Evolutionary conservation across 495 filamentous ascomycete species (phyloP), one percentile per base, ranked within the genome.

Genomic region (Alectoria sarmentosa): DNA sequence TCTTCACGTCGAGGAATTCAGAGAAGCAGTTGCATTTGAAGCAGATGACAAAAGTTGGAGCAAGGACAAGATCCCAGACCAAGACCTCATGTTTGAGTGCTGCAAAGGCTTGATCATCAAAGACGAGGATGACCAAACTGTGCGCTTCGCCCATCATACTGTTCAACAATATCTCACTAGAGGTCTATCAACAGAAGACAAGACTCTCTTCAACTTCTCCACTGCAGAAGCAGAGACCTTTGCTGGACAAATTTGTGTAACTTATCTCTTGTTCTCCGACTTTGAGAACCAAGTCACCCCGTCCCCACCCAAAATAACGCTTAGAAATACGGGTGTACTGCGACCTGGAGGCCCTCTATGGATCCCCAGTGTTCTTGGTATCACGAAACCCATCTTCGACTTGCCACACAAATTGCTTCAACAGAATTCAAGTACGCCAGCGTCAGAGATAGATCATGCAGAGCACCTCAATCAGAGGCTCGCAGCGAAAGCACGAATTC

Each of bases 141-240:
- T 73, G 14, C 73, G 72, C 17, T 76, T 76, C 36, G 74, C 72
- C 39, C 75, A 77, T 67, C 60, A 73, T 13, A 75, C 76, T n/a
- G 67, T 75, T 10, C 70, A 62, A 36, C 67, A 73, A 62, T 75
- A 68, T 67, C 68, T 76, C 19, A 55, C 52, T 21, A 30, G 28
- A 4, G 52, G 52, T 19, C 52, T 55, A 0, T 3, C 30, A 10
- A 55, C 52, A 14, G 34, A 19, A 32, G 52, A 34, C 0, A 30
- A 55, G 10, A 28, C 52, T 10, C 6, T 34, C 0, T 55, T 55
- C n/a, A 30, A 55, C 17, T 6, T 55, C 6, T 30, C 52, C 1
- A 8, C n/a, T 9, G 7, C 6, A 8, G 4, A 34, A 6, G 58
- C 38, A 21, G 15, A 60, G 0, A 1, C 8, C 11, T 14, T 30